A percentile compares a stretch with the other conserved stretches of the same genome.
Conservation (phyloP, 257 asterid species). For the Nicotiana otophora region DNA sequence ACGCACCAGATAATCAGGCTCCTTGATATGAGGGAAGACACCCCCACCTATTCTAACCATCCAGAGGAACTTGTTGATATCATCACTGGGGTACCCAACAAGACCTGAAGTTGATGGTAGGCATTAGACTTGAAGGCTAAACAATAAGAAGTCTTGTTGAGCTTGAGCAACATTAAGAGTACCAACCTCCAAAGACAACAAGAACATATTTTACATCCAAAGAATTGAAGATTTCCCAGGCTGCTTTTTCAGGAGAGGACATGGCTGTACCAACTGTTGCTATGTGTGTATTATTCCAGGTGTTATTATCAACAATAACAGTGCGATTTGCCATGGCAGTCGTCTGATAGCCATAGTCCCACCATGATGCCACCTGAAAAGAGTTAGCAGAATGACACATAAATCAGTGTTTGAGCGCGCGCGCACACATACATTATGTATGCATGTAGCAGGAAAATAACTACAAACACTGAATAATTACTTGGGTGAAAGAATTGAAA, state of each 20-base stretch:
- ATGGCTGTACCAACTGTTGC: constrained; percentile 99
- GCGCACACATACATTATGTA: neutral
- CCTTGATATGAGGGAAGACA: constrained; percentile 96
- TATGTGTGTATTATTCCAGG: constrained; percentile 98
- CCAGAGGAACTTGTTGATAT: constrained; percentile 96
- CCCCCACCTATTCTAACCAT: constrained; percentile 99
- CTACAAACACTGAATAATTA: neutral
- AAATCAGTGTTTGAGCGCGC: neutral
- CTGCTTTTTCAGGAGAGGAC: constrained; percentile 98
- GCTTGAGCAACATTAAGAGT: constrained; percentile 11
- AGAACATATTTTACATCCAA: constrained; percentile 98
- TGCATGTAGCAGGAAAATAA: neutral
- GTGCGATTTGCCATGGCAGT: constrained; percentile 99
- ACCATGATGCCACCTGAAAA: constrained; percentile 97
- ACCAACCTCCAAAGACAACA: constrained; percentile 97
- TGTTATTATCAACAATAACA: constrained; percentile 93
- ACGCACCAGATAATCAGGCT: constrained; percentile 95
- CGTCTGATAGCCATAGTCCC: constrained; percentile 99
- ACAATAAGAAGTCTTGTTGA: neutral
- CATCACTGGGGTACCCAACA: constrained; percentile 98
- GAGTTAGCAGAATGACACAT: constrained; percentile 16
- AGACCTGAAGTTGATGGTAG: constrained; percentile 57
- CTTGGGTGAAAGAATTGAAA: neutral
- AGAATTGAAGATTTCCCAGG: constrained; percentile 93
- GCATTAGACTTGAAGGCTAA: constrained; percentile 15